Evolutionary conservation across 23 red algal genomes (phyloP).

Genomic region (Chondrus crispus): DNA sequence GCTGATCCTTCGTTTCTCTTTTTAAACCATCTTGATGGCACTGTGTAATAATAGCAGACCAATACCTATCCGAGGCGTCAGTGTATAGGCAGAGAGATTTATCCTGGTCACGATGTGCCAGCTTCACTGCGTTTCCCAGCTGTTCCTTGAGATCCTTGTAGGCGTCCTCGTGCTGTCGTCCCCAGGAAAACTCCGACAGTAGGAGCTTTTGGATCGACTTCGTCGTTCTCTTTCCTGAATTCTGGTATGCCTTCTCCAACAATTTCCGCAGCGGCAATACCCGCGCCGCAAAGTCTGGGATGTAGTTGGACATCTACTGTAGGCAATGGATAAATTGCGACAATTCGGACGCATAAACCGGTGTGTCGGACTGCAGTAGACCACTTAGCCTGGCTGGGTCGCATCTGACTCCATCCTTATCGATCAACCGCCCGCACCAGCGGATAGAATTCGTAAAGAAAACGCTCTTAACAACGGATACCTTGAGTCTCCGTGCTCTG

Average conservation of each 20-base stretch:
- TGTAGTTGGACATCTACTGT: neutral
- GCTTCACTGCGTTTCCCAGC: neutral
- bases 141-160: neutral
- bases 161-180: neutral
- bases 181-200: neutral
- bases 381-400: neutral
- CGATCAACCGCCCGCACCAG: neutral
- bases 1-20: neutral
- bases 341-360: neutral
- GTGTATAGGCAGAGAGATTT: neutral
- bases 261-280: neutral
- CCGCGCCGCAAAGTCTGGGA: neutral
- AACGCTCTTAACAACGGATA: neutral
- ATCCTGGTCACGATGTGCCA: neutral
- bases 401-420: neutral
- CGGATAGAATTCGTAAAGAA: neutral
- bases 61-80: neutral
- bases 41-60: neutral
- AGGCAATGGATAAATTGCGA: neutral
- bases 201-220: neutral
- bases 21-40: neutral
- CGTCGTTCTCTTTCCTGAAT: neutral
- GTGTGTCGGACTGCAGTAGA: neutral
- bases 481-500: neutral
- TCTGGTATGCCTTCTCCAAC: neutral